These are phyloP conservation scores for Picocystis sp. DNA, from an alignment of 163 green algal genomes.

Conservation along the genomic window DNA sequence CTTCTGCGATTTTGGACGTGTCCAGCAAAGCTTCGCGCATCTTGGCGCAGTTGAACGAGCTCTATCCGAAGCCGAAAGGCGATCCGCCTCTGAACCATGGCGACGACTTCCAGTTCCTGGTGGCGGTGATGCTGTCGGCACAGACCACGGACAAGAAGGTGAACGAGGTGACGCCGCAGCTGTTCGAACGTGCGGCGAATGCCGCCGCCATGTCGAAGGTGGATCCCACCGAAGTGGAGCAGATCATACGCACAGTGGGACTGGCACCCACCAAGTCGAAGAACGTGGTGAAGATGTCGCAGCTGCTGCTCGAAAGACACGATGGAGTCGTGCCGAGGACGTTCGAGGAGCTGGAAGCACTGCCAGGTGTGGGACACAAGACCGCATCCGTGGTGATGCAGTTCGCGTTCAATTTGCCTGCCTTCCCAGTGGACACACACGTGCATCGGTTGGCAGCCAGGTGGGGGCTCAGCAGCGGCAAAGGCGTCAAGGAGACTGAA, in stretches of 20 bases:
- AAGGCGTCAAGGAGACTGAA: slow-evolving; percentile 58
- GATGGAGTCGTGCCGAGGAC: slow-evolving; percentile 39
- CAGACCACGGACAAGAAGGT: slow-evolving; percentile 50
- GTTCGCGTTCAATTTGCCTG: slow-evolving; percentile 19
- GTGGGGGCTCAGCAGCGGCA: slow-evolving; percentile 51
- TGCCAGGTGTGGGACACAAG: slow-evolving; percentile 73
- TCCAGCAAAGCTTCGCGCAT: slow-evolving; percentile 33
- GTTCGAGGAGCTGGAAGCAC: slow-evolving; percentile 54
- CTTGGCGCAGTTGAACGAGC: slow-evolving; percentile 28
- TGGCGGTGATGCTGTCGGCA: slow-evolving; percentile 57
- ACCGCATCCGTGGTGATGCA: slow-evolving; percentile 52
- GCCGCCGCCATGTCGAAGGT: slow-evolving; percentile 38
- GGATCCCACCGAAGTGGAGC: slow-evolving; percentile 24
- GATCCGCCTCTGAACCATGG: slow-evolving; percentile 51
- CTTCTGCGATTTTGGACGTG: too few relatives aligned
- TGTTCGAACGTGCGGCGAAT: slow-evolving; percentile 45
- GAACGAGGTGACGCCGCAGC: slow-evolving; percentile 45
- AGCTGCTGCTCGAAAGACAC: slow-evolving; percentile 34
- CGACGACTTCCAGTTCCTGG: slow-evolving; percentile 58
- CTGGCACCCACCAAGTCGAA: slow-evolving; percentile 69
- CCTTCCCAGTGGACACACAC: slow-evolving; percentile 83
- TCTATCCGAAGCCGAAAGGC: slow-evolving; percentile 47
- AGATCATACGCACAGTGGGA: slow-evolving; percentile 48
- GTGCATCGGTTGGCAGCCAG: slow-evolving; percentile 60
- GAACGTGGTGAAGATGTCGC: slow-evolving; percentile 45